Base-by-base conservation (phyloP, 495 filamentous ascomycete species). In the Bombardia bombarda region DNA sequence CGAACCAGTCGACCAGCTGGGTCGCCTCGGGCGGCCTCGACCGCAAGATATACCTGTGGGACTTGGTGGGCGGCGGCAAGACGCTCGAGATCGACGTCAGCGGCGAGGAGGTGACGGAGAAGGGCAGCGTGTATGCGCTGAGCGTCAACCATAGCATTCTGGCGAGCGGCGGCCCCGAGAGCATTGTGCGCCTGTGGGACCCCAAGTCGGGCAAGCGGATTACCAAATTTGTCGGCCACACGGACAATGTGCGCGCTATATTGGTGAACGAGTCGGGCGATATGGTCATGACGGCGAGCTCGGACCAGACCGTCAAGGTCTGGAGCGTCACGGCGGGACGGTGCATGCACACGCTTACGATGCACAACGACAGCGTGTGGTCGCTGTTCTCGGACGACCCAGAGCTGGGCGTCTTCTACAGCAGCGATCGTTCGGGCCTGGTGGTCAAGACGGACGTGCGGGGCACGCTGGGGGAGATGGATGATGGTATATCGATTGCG, bases 331-430 rank as follows among this genome's bases (percentile, higher is more conserved):
- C 87, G 2, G 90, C 87, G 9, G 92, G 90, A 26, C 75, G 92
- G 46, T 97, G 92, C 70, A 86, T 96, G 83, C 85, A 96, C 64
- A 98, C 93, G 4, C 72, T 98, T 41, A 95, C 89, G 13, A 97
- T 97, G 92, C 92, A 98, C 59, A 94, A 92, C 58, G 87, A 93
- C 54, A 95, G 89, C 58, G 90, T 98, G 16, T 98, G 92, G 92
- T 92, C 88, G 21, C 73, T 98, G 16, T 93, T 83, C 56, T 95
- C 92, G 0, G 80, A 90, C 39, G 78, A 95, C 52, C 89, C 89
- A 7, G 70, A 82, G 34, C 74, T 98, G 3, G 82, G 83, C 3
- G 77, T 95, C 10, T 95, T 97, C 58, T 95, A 96, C 65, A 96
- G 90, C 24, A 86, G 84, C 53, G 92, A 98, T 60, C 77, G 89